phyloP scores from a whole-genome alignment of 73 alveolate species.

The Paramecium primaurelia region DNA sequence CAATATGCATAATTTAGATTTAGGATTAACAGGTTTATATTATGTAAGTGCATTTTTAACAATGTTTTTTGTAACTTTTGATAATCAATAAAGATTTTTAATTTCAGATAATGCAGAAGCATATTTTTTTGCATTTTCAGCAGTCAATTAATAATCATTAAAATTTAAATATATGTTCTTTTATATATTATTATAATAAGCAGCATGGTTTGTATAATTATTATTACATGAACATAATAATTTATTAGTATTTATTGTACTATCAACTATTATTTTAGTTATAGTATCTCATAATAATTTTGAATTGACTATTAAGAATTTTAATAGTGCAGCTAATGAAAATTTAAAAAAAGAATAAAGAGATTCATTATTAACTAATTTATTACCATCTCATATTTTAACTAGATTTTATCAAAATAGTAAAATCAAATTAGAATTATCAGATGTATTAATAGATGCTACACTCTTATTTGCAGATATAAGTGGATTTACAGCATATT shows the following conservation, averaged over 20 bases:
- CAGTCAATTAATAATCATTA: slow-evolving; percentile 13
- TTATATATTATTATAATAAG: background rate
- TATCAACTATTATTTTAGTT: background rate
- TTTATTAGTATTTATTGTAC: background rate
- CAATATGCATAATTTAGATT: slow-evolving; percentile 33
- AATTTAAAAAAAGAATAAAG: slow-evolving; percentile 39
- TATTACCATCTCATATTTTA: slow-evolving; percentile 48
- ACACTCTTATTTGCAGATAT: slow-evolving; percentile 88
- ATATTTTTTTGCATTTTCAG: slow-evolving; percentile 36
- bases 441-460: slow-evolving; percentile 78
- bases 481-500: slow-evolving; percentile 79
- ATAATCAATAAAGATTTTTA: background rate
- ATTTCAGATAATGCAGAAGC: slow-evolving; percentile 44
- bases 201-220: slow-evolving; percentile 14
- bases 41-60: background rate
- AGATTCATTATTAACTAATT: slow-evolving; percentile 41
- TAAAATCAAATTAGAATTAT: slow-evolving; percentile 72
- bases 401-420: slow-evolving; percentile 67
- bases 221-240: background rate
- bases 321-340: slow-evolving; percentile 21
- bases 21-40: background rate
- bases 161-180: slow-evolving; percentile 30
- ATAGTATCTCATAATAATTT: slow-evolving; percentile 35
- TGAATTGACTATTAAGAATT: slow-evolving; percentile 19
- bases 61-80: slow-evolving; percentile 16